phyloP scores from a whole-genome alignment of 768 basidiomycete species.

The Amanita pallidorosea region DNA sequence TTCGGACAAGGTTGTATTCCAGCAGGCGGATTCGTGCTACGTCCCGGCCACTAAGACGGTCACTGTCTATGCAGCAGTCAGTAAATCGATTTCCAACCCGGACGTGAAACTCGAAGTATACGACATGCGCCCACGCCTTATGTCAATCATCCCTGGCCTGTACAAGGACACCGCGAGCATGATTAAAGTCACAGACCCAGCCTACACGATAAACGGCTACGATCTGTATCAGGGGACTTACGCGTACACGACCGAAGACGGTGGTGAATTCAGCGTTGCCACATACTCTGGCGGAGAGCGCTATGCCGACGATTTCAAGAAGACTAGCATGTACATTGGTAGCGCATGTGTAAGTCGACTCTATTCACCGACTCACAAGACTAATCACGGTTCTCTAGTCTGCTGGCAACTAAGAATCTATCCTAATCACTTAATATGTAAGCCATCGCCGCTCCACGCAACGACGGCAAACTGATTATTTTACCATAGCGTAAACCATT shows the following conservation, averaged over 20 bases:
- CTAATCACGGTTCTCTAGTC: too few relatives aligned
- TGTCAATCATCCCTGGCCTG: neutral
- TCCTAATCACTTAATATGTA: too few relatives aligned
- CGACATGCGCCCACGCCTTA: neutral
- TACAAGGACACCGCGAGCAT: neutral
- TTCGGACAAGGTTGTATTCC: conserved; percentile 1
- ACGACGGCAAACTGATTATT: too few relatives aligned
- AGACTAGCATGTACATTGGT: neutral
- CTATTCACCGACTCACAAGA: too few relatives aligned
- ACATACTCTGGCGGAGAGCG: neutral
- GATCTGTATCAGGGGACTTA: neutral
- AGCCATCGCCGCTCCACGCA: too few relatives aligned
- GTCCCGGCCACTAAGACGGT: neutral
- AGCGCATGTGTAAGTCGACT: neutral
- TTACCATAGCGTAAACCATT: too few relatives aligned
- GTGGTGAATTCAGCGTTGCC: conserved; percentile 1
- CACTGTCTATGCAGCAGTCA: neutral
- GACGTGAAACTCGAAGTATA: neutral
- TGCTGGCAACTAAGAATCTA: too few relatives aligned
- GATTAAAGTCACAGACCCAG: neutral
- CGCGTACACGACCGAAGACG: neutral
- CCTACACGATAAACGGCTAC: neutral
- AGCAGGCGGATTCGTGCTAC: neutral
- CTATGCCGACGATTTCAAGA: neutral
- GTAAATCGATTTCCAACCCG: neutral